Evolutionary conservation across 2,329 filamentous ascomycete species (phyloP), one percentile per base, ranked within the genome.

Genomic region (Aureobasidium subglaciale): DNA sequence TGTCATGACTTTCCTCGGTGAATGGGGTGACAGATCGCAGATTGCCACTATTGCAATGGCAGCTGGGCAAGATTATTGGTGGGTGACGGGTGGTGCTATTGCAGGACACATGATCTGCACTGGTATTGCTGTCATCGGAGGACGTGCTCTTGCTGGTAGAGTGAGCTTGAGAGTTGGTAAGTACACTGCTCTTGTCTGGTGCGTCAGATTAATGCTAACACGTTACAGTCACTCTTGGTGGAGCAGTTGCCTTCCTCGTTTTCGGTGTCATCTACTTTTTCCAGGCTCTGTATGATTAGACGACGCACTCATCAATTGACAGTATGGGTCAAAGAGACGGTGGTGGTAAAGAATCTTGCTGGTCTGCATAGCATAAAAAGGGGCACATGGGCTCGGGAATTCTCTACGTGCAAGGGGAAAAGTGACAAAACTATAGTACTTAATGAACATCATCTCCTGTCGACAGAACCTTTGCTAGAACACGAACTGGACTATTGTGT

Each of bases 11-110:
- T 99, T 99, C 74, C 75, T 99, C 27, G 93, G 93, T 37, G 93
- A 99, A 71, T 99, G 93, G 93, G 93, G 93, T 56, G 93, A 99
- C 67, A 84, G 93, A 63, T 95, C 89, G 69, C 93, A 99, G 74
- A 97, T 99, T 65, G 93, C 93, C 20, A 99, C 93, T 0, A 95
- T 99, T 67, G 93, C 93, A 54, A 99, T 99, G 93, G 93, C 93
- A 48, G 92, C 93, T 30, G 93, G 93, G 18, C 89, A 95, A 71
- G 93, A 99, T 69, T 99, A 97, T 71, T 97, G 92, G 92, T 96
- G 90, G 88, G 93, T 99, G 32, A 96, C 90, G 4, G 78, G 90
- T 43, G 93, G 93, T 57, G 92, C 93, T 1, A 82, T 93, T 32
- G 78, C 82, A 43, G 93, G 93, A 9, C 93, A 99, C 71, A 87